Base-by-base conservation (phyloP, 177 flowering plant genomes). In the Vitis hybrid region DNA sequence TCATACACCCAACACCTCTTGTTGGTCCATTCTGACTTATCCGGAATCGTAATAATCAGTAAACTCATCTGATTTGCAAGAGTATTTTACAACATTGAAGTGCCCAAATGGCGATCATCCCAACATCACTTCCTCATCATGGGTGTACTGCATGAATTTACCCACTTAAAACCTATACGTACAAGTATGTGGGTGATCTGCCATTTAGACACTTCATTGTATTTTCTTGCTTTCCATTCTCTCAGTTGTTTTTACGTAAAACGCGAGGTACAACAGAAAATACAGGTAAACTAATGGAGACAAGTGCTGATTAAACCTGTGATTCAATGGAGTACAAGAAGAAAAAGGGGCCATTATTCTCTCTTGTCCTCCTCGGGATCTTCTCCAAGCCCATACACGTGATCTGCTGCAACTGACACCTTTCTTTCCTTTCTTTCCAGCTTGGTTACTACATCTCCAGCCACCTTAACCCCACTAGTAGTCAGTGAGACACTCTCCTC, bases 361-460 rank as follows among this genome's bases (percentile, higher is more conserved):
- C 85, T 75, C 76, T 86, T 86, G 69, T 88, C 88, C 72, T 88
- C 90, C 70, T 80, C 87, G 5, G 79, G 77, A 60, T 76, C 89
- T 70, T 84, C 89, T 11, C 81, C 79, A 1, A 78, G 73, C 54
- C 87, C 88, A 74, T 79, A 83, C 16, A 78, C 84, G 63, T 75
- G 87, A 79, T 83, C 85, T 29, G 78, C 67, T 63, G 82, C 61
- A 52, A 66, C 70, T 5, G 84, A 69, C 5, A 59, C 68, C 66
- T 82, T 85, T 67, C 85, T 78, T 12, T 84, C 85, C 74, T 81
- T 86, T 58, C 81, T 76, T 68, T 81, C 84, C 55, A 76, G 64
- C 67, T 71, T 80, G 66, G 62, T 63, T 61, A 77, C 74, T 57
- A 69, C 19, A 39, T 83, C 84, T 18, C 61, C 74, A 34, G 73